Evolutionary conservation across 2,329 filamentous ascomycete species (phyloP).

Genomic region (Venturia effusa): DNA sequence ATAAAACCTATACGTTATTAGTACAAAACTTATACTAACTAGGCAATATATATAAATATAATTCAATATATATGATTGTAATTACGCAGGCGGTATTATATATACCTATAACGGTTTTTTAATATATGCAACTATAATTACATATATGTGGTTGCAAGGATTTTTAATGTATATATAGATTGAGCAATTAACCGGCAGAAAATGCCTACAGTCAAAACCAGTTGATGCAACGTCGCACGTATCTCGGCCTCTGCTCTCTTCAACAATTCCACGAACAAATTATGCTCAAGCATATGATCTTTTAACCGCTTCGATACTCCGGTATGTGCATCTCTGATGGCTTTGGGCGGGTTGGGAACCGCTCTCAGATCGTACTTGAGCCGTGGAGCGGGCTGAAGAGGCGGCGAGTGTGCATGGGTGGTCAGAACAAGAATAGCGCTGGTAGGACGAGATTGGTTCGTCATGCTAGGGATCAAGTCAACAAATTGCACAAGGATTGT

Average conservation of each 20-base stretch:
- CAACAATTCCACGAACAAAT: conserved; percentile 12
- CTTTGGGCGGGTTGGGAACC: conserved; percentile 16
- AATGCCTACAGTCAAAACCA: conserved; percentile 14
- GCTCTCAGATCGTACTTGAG: conserved; percentile 16
- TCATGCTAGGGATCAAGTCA: neutral
- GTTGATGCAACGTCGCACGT: neutral
- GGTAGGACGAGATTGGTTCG: neutral
- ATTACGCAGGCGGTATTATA: too few species aligned
- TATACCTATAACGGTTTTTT: too few species aligned
- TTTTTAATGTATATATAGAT: too few species aligned
- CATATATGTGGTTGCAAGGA: too few species aligned
- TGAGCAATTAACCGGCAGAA: too few species aligned
- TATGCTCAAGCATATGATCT: conserved; percentile 15
- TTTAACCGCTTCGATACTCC: conserved; percentile 16
- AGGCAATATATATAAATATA: too few species aligned
- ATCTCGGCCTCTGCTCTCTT: conserved; percentile 14
- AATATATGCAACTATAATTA: too few species aligned
- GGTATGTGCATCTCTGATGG: conserved; percentile 13
- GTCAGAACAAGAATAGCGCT: conserved; percentile 13
- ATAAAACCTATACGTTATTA: too few species aligned
- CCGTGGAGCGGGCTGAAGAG: conserved; percentile 14
- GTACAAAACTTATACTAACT: too few species aligned
- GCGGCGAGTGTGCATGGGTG: conserved; percentile 15
- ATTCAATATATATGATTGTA: too few species aligned
- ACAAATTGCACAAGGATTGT: neutral